These are phyloP conservation scores for Calycina herbarum DNA, from an alignment of 2,329 filamentous ascomycete species.

Conservation along the genomic window DNA sequence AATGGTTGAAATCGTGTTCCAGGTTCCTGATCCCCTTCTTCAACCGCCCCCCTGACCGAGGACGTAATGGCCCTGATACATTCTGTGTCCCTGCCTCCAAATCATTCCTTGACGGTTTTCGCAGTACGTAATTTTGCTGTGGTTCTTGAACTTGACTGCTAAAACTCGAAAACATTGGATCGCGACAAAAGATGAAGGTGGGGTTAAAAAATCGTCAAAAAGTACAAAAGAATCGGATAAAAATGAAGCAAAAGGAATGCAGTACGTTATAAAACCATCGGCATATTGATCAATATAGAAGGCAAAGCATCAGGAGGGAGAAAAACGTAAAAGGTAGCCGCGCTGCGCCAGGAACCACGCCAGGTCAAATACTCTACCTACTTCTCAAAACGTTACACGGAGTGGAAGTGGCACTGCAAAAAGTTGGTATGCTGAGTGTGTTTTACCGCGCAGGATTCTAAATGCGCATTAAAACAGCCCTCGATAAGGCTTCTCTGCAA, in stretches of 20 bases:
- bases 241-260: neutral
- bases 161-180: constrained; percentile 16
- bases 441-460: constrained; percentile 9
- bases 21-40: constrained; percentile 12
- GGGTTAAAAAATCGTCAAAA: neutral
- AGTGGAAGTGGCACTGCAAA: constrained; percentile 2
- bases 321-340: neutral
- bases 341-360: neutral
- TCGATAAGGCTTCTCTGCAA: neutral
- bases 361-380: neutral
- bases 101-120: constrained; percentile 13
- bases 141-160: constrained; percentile 9
- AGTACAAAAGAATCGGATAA: neutral
- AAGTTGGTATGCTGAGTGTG: constrained; percentile 1
- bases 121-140: constrained; percentile 11
- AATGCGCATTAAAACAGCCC: constrained; percentile 2
- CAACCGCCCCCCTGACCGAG: constrained; percentile 11
- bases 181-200: neutral
- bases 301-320: neutral
- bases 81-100: constrained; percentile 11
- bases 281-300: constrained; percentile 3
- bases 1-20: constrained; percentile 14
- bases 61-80: neutral
- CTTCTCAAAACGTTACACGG: neutral
- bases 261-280: neutral